These are phyloP conservation scores for Leccinum disarticulatum DNA, from an alignment of 768 basidiomycete genomes.

Conservation along the genomic window DNA sequence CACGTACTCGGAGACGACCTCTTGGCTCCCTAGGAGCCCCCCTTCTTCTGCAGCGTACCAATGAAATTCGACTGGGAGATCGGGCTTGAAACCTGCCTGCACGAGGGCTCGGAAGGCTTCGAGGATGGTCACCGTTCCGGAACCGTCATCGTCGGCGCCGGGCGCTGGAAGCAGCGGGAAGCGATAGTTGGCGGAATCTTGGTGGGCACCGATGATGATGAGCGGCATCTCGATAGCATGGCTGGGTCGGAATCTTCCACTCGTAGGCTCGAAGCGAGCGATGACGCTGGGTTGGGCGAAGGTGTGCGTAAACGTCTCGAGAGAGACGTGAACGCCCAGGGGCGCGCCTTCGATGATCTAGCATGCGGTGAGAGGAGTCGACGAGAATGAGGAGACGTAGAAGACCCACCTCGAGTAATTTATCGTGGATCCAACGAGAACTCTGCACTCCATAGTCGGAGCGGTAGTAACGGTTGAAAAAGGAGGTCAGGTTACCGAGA, in stretches of 20 bases:
- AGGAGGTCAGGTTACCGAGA: constrained; percentile 37
- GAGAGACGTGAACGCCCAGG: constrained; percentile 14
- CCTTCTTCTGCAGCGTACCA: constrained; percentile 80
- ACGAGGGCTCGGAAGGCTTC: constrained; percentile 75
- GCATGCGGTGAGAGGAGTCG: neutral
- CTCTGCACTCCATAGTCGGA: constrained; percentile 39
- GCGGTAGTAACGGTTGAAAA: constrained; percentile 33
- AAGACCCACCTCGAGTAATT: constrained; percentile 7
- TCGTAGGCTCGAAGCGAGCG: constrained; percentile 25
- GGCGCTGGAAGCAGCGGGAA: constrained; percentile 44
- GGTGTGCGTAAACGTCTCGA: constrained; percentile 22
- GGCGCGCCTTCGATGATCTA: constrained; percentile 17
- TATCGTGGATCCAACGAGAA: constrained; percentile 39
- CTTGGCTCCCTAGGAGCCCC: constrained; percentile 36
- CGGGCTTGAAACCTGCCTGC: constrained; percentile 65
- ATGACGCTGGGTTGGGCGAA: constrained; percentile 27
- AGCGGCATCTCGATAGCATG: constrained; percentile 22
- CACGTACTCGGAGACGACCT: constrained; percentile 51
- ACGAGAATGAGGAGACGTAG: neutral
- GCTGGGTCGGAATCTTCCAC: constrained; percentile 6
- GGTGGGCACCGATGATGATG: constrained; percentile 43
- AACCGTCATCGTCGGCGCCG: constrained; percentile 52
- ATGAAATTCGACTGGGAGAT: constrained; percentile 71
- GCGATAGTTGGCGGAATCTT: constrained; percentile 43
- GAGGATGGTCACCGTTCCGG: constrained; percentile 74